A percentile compares a stretch with the other conserved stretches of the same genome.
These are phyloP conservation scores for Mycena alexandri DNA, from an alignment of 768 basidiomycete genomes.

Conservation along the genomic window DNA sequence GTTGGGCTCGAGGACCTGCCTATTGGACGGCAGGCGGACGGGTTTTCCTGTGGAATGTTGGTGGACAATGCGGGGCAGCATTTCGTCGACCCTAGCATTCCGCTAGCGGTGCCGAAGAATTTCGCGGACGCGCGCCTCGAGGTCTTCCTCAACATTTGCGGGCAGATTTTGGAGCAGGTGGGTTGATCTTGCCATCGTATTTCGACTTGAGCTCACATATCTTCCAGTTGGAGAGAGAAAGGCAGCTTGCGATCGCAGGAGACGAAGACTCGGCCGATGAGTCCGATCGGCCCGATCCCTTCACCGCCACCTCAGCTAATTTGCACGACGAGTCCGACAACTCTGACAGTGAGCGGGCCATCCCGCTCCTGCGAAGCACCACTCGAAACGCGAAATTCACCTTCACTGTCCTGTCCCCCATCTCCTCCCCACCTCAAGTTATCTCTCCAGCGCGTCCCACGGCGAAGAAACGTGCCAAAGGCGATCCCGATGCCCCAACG, in stretches of 20 bases:
- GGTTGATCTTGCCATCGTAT: too few relatives aligned
- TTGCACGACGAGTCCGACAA: neutral
- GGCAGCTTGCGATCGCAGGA: constrained; percentile 2
- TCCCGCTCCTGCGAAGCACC: neutral
- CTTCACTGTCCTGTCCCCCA: neutral
- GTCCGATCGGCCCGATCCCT: neutral
- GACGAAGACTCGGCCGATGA: constrained; percentile 10
- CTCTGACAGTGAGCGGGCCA: neutral
- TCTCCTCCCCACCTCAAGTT: neutral
- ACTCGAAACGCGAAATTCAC: constrained; percentile 1
- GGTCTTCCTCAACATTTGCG: constrained; percentile 2
- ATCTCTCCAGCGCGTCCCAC: neutral
- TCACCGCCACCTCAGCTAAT: constrained; percentile 2
- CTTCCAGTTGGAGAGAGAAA: too few relatives aligned
- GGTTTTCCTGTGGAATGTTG: constrained; percentile 27
- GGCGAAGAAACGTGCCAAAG: constrained; percentile 4
- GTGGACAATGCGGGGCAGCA: constrained; percentile 14
- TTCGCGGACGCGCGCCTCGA: neutral
- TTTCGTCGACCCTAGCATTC: too few relatives aligned
- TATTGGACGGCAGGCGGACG: constrained; percentile 8
- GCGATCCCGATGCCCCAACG: constrained; percentile 5
- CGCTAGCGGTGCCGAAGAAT: too few relatives aligned
- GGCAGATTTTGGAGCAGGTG: constrained; percentile 9
- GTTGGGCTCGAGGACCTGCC: neutral
- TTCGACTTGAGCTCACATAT: too few relatives aligned